Base-by-base conservation (phyloP, 225 moss, liverwort and hornwort species). In the Takakia lepidozioides region DNA sequence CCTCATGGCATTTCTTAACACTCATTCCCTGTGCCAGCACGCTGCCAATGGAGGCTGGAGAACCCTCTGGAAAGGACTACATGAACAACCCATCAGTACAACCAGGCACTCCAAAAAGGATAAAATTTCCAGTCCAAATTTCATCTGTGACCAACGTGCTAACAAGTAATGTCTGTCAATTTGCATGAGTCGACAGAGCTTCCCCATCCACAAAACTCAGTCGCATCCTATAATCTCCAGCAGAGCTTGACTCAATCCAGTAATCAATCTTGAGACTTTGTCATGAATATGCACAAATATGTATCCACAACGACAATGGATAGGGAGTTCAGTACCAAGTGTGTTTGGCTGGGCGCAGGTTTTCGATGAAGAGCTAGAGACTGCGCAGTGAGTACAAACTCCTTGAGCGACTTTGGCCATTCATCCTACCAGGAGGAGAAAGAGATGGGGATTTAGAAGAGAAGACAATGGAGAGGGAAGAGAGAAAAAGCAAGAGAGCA, bases 11-110 rank as follows among this genome's bases (percentile, higher is more conserved):
- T 22, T 82, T 82, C 57, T 82, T 82, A 34, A 28, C 47, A 52
- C 66, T 73, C 82, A 82, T 82, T 18, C 73, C 73, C 27, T 73
- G 77, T 26, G 72, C 62, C 14, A 82, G 69, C 44, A 82, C 77
- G 50, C 30, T 70, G 53, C 73, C 63, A 27, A 82, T 73, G 49
- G 69, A 57, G 57, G 64, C 45, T 54, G 67, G 66, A 44, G 69
- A 29, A 2, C 49, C 26, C 63, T 56, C 74, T 70, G 67, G 60
- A 64, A 9, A 56, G 59, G 56, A 76, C 75, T 71, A 69, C 62
- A 69, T 32, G 46, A 37, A 62, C 46, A 63, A 72, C 46, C 28
- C 55, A 60, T 81, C 55, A 76, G 68, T 54, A 30, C 40, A 59
- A 56, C 34, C 25, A 19, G 47, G 11, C 51, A 16, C n/a, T n/a